These are phyloP conservation scores for Setomelanomma holmii DNA, from an alignment of 2,329 filamentous ascomycete genomes.

Conservation along the genomic window DNA sequence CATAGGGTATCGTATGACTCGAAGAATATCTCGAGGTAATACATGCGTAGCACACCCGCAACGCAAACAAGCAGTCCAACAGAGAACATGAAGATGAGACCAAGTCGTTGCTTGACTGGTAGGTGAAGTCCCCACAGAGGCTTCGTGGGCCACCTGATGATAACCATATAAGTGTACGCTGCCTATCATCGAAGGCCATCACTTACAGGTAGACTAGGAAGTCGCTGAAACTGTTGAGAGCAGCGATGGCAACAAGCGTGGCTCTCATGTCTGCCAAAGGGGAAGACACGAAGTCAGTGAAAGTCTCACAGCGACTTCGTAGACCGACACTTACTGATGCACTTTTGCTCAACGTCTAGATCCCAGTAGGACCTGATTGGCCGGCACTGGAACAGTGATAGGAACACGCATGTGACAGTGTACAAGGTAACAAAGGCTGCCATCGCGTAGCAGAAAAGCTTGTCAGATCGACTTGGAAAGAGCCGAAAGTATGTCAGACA, in stretches of 20 bases:
- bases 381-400: slow-evolving; percentile 33
- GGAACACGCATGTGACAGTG: slow-evolving; percentile 25
- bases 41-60: slow-evolving; percentile 35
- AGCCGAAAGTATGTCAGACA: slow-evolving; percentile 39
- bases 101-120: slow-evolving; percentile 36
- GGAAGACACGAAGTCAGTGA: no score
- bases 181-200: no score
- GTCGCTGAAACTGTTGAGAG: slow-evolving; percentile 35
- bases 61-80: slow-evolving; percentile 37
- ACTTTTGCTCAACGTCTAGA: slow-evolving; percentile 18
- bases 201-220: neutral
- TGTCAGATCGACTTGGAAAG: slow-evolving; percentile 30
- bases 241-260: slow-evolving; percentile 33
- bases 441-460: slow-evolving; percentile 28
- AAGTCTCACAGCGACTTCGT: no score
- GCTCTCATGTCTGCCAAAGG: slow-evolving; percentile 12
- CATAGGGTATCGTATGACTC: slow-evolving; percentile 32
- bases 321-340: slow-evolving; percentile 40
- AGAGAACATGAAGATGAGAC: slow-evolving; percentile 35
- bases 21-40: slow-evolving; percentile 38
- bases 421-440: slow-evolving; percentile 27
- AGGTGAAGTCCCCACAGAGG: slow-evolving; percentile 35
- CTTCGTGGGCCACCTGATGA: slow-evolving; percentile 36
- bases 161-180: no score
- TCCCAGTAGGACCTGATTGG: slow-evolving; percentile 35